phyloP scores from a whole-genome alignment of 2,329 filamentous ascomycete genomes.

The Chlorencoelia australis region DNA sequence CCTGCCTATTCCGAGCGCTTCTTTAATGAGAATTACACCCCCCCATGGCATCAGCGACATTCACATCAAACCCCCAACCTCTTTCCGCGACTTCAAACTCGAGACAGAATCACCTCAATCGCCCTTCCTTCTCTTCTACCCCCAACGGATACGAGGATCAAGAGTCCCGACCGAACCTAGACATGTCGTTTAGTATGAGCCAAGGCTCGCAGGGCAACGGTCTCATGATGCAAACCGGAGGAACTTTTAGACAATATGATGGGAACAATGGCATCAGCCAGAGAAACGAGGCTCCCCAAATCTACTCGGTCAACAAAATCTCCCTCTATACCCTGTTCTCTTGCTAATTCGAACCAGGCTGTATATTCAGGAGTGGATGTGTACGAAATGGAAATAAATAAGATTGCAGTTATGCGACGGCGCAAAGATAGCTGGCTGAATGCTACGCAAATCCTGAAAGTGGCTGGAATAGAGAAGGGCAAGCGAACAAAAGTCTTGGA shows the following conservation, averaged over 20 bases:
- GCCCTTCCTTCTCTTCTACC: slow-evolving; percentile 14
- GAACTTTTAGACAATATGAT: slow-evolving; percentile 24
- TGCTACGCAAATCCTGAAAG: slow-evolving; percentile 95
- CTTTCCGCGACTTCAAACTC: slow-evolving; percentile 22
- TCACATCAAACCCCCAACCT: slow-evolving; percentile 19
- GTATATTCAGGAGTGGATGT: slow-evolving; percentile 94
- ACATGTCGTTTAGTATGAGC: slow-evolving; percentile 28
- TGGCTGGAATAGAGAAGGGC: slow-evolving; percentile 93
- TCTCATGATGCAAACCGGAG: slow-evolving; percentile 26
- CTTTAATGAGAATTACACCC: too few relatives aligned
- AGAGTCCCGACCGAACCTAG: slow-evolving; percentile 14
- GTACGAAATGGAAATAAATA: slow-evolving; percentile 97
- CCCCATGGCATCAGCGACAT: slow-evolving; percentile 22
- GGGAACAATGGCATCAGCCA: slow-evolving; percentile 16
- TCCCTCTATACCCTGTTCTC: slow-evolving; percentile 8
- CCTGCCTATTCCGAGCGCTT: background rate
- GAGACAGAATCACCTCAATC: slow-evolving; percentile 20
- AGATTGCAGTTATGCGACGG: slow-evolving; percentile 88
- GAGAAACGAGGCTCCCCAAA: slow-evolving; percentile 36
- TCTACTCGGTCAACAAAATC: slow-evolving; percentile 48
- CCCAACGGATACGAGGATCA: slow-evolving; percentile 17
- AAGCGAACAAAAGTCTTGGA: slow-evolving; percentile 96
- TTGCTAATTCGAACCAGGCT: slow-evolving; percentile 39
- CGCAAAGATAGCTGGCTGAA: slow-evolving; percentile 95
- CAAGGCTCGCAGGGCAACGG: slow-evolving; percentile 25